Evolutionary conservation across 306 rosid species (phyloP).

Genomic region (Crataegus laevigata): DNA sequence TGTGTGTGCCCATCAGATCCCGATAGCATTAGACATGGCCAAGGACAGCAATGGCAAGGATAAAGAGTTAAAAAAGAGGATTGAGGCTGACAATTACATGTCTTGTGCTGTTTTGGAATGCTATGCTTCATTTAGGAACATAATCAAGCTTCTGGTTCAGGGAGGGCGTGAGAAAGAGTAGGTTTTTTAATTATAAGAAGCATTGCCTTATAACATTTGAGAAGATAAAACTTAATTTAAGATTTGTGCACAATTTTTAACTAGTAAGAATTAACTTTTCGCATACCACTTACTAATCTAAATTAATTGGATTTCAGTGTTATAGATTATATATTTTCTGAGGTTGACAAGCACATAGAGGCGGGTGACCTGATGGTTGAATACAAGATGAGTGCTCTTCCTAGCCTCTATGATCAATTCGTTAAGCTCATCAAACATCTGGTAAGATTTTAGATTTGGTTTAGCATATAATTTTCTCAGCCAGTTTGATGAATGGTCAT

Average conservation of each 20-base stretch:
- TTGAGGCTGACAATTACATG: slow-evolving; percentile 65
- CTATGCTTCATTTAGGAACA: slow-evolving; percentile 82
- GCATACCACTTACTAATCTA: background rate
- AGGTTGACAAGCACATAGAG: slow-evolving; percentile 56
- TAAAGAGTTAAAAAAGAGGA: slow-evolving; percentile 77
- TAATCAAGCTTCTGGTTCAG: slow-evolving; percentile 64
- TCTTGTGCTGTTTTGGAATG: slow-evolving; percentile 90
- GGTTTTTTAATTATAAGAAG: slow-evolving; percentile 19
- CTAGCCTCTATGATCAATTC: slow-evolving; percentile 70
- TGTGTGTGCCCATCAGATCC: slow-evolving; percentile 50
- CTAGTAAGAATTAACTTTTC: background rate
- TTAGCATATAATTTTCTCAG: background rate
- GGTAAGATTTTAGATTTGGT: slow-evolving; percentile 38
- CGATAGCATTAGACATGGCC: slow-evolving; percentile 97
- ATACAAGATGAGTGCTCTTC: slow-evolving; percentile 84
- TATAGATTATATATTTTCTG: slow-evolving; percentile 52
- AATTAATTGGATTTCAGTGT: slow-evolving; percentile 39
- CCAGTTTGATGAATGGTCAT: slow-evolving; percentile 15
- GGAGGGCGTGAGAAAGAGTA: slow-evolving; percentile 71
- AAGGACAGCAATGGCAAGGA: slow-evolving; percentile 99
- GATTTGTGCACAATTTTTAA: background rate
- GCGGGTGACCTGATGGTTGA: slow-evolving; percentile 30
- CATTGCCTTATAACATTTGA: background rate
- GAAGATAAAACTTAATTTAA: background rate
- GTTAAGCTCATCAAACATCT: slow-evolving; percentile 55